Base-by-base conservation (phyloP, 78 protist genomes). In the Dictyostelium capitatum region DNA sequence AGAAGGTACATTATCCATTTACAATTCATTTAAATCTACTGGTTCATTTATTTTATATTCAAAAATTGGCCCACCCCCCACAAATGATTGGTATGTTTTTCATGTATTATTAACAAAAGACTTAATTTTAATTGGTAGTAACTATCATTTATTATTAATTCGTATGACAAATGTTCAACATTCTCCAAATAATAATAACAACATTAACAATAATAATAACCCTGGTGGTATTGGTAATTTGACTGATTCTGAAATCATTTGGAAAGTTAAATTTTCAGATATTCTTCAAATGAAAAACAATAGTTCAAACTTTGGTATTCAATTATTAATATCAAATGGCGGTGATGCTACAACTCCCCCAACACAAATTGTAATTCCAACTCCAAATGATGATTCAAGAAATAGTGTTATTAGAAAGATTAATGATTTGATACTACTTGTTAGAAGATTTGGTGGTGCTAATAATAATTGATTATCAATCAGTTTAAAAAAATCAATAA, bases 371-470 rank as follows among this genome's bases (percentile, higher is more conserved):
- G 28, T 50, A 6, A 65, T 87, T 20, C 93, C 80, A n/a, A 64
- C 79, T 19, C 53, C 75, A 43, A 87, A 32, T 37, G 93, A 87
- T 30, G 93, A 87, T 17, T 20, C 54, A 4, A 87, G 82, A 65
- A 59, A 20, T 28, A 19, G 46, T 37, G 69, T 85, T 0, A 20
- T 75, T 51, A 54, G 78, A 64, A 85, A 85, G 48, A 70, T 85
- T 59, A 41, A 32, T 48, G 92, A 85, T 9, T 41, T 85, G 0
- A 32, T 46, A 9, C 6, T 37, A 23, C 20, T 85, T 6, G 51
- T 23, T 19, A 73, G 77, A 50, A 85, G 70, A 48, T 85, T 85
- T 75, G 92, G 92, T 10, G n/a, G n/a, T n/a, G n/a, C n/a, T n/a
- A n/a, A n/a, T n/a, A n/a, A n/a, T n/a, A n/a, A n/a, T n/a, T n/a